Conservation (phyloP, 768 basidiomycete genomes). For the Amanita thiersii region DNA sequence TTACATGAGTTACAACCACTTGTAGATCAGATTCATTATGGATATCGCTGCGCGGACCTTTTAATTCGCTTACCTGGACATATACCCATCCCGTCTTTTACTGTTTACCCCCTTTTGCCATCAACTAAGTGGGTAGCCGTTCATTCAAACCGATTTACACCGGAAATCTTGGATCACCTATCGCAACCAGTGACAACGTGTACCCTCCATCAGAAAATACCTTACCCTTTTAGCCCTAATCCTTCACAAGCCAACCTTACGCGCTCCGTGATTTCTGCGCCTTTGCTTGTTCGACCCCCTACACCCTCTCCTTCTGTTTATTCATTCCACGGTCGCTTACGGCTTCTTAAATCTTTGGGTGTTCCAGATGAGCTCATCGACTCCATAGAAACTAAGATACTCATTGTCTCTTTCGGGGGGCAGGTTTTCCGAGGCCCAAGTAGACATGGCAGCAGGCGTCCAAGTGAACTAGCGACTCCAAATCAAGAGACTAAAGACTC, state of each 20-base stretch:
- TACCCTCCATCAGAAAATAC: conserved; percentile 33
- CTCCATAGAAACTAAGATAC: conserved; percentile 41
- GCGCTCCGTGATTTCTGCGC: conserved; percentile 40
- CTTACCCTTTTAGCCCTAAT: conserved; percentile 21
- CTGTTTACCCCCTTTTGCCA: conserved; percentile 42
- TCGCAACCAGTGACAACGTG: conserved; percentile 19
- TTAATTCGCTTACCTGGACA: conserved; percentile 63
- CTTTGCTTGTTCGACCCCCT: conserved; percentile 65
- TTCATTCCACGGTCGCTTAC: conserved; percentile 41
- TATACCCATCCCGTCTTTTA: conserved; percentile 74
- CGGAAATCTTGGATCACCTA: conserved; percentile 37
- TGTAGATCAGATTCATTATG: conserved; percentile 53
- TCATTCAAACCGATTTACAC: conserved; percentile 33
- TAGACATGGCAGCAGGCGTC: conserved; percentile 26
- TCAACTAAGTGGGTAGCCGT: conserved; percentile 57
- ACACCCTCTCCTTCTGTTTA: conserved; percentile 35
- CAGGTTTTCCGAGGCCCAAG: conserved; percentile 59
- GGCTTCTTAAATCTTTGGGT: conserved; percentile 49
- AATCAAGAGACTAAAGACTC: conserved; percentile 3
- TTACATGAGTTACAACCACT: conserved; percentile 43
- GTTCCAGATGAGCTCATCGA: conserved; percentile 46
- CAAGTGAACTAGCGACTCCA: conserved; percentile 20
- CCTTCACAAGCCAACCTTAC: conserved; percentile 12
- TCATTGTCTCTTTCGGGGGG: conserved; percentile 77
- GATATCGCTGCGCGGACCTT: conserved; percentile 66